Evolutionary conservation across 345 rosid genomes (phyloP), one percentile per base, ranked within the genome.

Genomic region (Zanthoxylum bungeanum): DNA sequence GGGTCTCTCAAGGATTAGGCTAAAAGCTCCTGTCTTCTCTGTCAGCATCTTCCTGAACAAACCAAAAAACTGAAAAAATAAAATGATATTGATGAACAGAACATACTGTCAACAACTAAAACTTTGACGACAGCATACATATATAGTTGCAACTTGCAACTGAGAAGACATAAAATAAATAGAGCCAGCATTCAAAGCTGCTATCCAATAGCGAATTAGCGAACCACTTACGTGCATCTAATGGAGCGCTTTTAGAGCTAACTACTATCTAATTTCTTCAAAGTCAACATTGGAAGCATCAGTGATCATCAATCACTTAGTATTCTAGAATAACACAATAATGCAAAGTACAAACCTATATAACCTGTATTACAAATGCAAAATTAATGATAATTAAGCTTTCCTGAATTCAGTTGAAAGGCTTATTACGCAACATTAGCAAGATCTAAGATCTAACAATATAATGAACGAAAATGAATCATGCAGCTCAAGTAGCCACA

Each of bases 1-100:
- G 14, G 98, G 97, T 75, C 97, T 85, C 84, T 90, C 97, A 49
- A 91, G 92, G 71, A 94, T 85, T 67, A 94, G 82, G 79, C 97
- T 87, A 66, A 84, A 88, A 16, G 83, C 72, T 67, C 91, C 93
- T 3, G 67, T 70, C 69, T 76, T 79, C 82, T 85, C 89, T 50
- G 67, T 78, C 84, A 87, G 77, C 84, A 89, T 79, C 84, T 78
- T 80, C 93, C 98, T 91, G 82, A 80, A 81, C 66, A 77, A 83
- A 85, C 72, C 79, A 79, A 82, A n/a, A 86, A 74, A 79, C 73
- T 72, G 78, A 72, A 81, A 64, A 66, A 67, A 73, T 78, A 71
- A 78, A 82, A 76, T 64, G 73, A 74, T 62, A 68, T 47, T 64
- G 68, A 70, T 74, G 60, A 72, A 77, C 49, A 62, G 31, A 75